Percentiles rank a stretch among this genome's conserved stretches.
These are phyloP conservation scores for Dichotomocladium elegans DNA, from an alignment of 371 early-diverging fungal genomes.

Conservation along the genomic window DNA sequence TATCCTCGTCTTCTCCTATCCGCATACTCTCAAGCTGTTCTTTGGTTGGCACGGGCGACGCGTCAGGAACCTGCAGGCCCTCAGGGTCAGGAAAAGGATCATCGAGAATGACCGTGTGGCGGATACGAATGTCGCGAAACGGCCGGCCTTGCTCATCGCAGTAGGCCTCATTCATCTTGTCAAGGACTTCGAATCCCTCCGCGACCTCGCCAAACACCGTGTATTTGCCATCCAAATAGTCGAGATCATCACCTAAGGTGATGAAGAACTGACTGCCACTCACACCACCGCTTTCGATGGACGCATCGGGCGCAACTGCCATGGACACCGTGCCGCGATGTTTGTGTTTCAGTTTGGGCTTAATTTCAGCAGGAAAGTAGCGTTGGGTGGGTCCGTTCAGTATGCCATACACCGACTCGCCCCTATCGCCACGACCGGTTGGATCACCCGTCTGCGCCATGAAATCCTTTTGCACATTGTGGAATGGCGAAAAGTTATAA, in stretches of 20 bases:
- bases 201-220: slow-evolving; percentile 96
- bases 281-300: slow-evolving; percentile 43
- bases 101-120: slow-evolving; percentile 90
- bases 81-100: slow-evolving; percentile 92
- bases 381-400: slow-evolving; percentile 44
- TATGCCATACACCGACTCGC: slow-evolving; percentile 71
- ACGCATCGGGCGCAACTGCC: slow-evolving; percentile 60
- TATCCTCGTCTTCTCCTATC: slow-evolving; percentile 81
- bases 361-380: slow-evolving; percentile 83
- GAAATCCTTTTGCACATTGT: slow-evolving; percentile 86
- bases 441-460: slow-evolving; percentile 91
- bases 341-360: slow-evolving; percentile 84
- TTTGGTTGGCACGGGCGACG: slow-evolving; percentile 80
- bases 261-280: slow-evolving; percentile 96
- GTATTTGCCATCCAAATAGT: slow-evolving; percentile 95
- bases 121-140: slow-evolving; percentile 85
- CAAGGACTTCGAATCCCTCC: slow-evolving; percentile 90
- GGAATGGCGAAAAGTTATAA: slow-evolving; percentile 87
- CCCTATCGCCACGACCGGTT: slow-evolving; percentile 77
- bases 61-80: slow-evolving; percentile 64
- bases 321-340: slow-evolving; percentile 83
- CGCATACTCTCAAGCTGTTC: slow-evolving; percentile 76
- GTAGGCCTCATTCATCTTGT: slow-evolving; percentile 71
- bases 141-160: slow-evolving; percentile 79
- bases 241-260: slow-evolving; percentile 79